These are phyloP conservation scores for Lobosporangium transversale DNA, from an alignment of 192 early-diverging fungal genomes.

Conservation along the genomic window DNA sequence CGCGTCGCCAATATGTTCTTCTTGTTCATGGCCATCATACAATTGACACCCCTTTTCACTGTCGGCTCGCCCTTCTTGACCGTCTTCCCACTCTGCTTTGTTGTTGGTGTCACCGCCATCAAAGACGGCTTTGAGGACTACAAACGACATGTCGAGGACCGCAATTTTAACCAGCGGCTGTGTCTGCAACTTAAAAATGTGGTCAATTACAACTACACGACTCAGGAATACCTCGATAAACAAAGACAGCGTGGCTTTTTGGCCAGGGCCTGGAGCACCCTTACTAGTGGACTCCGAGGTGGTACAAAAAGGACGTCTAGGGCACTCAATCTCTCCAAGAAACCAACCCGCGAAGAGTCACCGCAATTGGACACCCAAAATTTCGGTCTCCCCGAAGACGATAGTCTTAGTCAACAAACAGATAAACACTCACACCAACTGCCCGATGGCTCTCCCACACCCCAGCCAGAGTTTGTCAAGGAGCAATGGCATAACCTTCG, in stretches of 20 bases:
- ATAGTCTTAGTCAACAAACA: constrained; percentile 5
- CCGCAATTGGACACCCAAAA: constrained; percentile 16
- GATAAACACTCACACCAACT: neutral
- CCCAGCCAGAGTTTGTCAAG: constrained; percentile 57
- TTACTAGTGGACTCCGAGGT: constrained; percentile 1
- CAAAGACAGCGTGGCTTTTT: constrained; percentile 13
- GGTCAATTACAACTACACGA: constrained; percentile 59
- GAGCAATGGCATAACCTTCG: constrained; percentile 75
- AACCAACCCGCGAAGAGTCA: constrained; percentile 3
- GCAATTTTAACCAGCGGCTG: constrained; percentile 79
- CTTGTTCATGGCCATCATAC: constrained; percentile 81
- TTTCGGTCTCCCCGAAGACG: constrained; percentile 1
- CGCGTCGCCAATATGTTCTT: constrained; percentile 90
- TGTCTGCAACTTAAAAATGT: constrained; percentile 56
- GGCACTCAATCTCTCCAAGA: constrained; percentile 14
- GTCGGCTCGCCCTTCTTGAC: constrained; percentile 83
- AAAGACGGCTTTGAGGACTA: constrained; percentile 94
- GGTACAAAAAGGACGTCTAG: constrained; percentile 10
- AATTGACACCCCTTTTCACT: constrained; percentile 84
- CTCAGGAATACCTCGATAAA: neutral
- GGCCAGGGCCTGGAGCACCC: constrained; percentile 11
- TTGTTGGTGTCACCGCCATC: constrained; percentile 80
- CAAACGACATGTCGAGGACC: constrained; percentile 86
- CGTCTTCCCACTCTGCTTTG: constrained; percentile 83
- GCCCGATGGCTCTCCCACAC: neutral